Evolutionary conservation across 306 rosid genomes (phyloP).

Genomic region (Bauhinia variegata): DNA sequence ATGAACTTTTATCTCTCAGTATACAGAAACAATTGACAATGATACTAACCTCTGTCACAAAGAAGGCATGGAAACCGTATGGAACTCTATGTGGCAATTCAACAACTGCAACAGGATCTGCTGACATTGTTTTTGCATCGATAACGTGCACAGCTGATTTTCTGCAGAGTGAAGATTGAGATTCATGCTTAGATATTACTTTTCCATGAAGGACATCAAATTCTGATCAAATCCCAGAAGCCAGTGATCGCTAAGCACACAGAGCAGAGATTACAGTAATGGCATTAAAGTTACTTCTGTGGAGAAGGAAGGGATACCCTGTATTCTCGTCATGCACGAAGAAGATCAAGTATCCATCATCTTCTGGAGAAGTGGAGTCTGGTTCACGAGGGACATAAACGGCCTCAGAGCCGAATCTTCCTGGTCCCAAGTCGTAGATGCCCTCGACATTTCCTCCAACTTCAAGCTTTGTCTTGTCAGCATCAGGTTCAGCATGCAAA

Average conservation of each 20-base stretch:
- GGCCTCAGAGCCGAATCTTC: constrained; percentile 85
- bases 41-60: constrained; percentile 80
- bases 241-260: too few species aligned
- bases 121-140: constrained; percentile 89
- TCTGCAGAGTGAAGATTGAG: constrained; percentile 50
- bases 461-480: constrained; percentile 64
- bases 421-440: constrained; percentile 78
- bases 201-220: not conserved
- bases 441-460: constrained; percentile 88
- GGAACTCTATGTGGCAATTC: constrained; percentile 91
- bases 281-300: not conserved
- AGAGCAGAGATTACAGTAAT: not conserved
- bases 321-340: constrained; percentile 84
- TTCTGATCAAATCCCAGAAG: too few species aligned
- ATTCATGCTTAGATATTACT: constrained; percentile 28
- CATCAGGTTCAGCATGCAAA: constrained; percentile 70
- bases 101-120: constrained; percentile 83
- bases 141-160: constrained; percentile 70
- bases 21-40: too few species aligned
- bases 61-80: constrained; percentile 90
- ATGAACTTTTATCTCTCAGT: too few species aligned
- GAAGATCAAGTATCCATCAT: constrained; percentile 85
- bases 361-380: constrained; percentile 78
- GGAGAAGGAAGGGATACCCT: constrained; percentile 52
- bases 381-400: constrained; percentile 76